Evolutionary conservation across 1,284 basidiomycete species (phyloP).

Genomic region (Ustilago crameri): DNA sequence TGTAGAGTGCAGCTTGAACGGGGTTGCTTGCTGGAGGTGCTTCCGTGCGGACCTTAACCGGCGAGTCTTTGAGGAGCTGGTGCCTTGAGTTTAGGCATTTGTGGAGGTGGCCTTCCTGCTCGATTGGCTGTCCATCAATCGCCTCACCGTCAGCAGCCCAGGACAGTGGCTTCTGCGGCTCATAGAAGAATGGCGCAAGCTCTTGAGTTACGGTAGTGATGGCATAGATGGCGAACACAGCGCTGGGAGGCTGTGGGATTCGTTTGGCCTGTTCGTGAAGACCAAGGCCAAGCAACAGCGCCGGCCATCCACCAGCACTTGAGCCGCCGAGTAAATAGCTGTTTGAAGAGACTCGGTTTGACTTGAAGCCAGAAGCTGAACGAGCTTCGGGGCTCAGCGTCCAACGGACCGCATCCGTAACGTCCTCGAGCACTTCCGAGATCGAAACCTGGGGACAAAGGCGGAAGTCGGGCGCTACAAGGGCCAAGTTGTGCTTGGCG

Average conservation of each 20-base stretch:
- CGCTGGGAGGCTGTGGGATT: slow-evolving; percentile 27
- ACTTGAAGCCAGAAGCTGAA: slow-evolving; percentile 26
- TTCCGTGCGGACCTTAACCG: slow-evolving; percentile 35
- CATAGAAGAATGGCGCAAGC: slow-evolving; percentile 47
- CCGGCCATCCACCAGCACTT: slow-evolving; percentile 54
- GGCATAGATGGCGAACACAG: slow-evolving; percentile 52
- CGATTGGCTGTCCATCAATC: slow-evolving; percentile 25
- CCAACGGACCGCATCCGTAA: slow-evolving; percentile 45
- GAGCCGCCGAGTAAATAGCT: slow-evolving; percentile 49
- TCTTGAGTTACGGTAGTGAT: slow-evolving; percentile 46
- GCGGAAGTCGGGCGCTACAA: slow-evolving; percentile 54
- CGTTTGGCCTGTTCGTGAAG: slow-evolving; percentile 26
- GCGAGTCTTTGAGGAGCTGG: slow-evolving; percentile 13
- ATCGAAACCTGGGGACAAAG: slow-evolving; percentile 54
- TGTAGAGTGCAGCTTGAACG: slow-evolving; percentile 47
- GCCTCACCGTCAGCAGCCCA: slow-evolving; percentile 41
- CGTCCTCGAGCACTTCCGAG: slow-evolving; percentile 44
- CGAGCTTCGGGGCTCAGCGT: slow-evolving; percentile 26
- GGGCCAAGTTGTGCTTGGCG: slow-evolving; percentile 36
- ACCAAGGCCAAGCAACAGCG: slow-evolving; percentile 47
- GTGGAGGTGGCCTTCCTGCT: slow-evolving; percentile 29
- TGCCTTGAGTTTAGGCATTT: slow-evolving; percentile 30
- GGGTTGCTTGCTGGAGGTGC: slow-evolving; percentile 42
- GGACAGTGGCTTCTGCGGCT: slow-evolving; percentile 42
- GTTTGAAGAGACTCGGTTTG: slow-evolving; percentile 18